Percentiles rank a stretch among this genome's conserved stretches.
Evolutionary conservation across 2,329 filamentous ascomycete species (phyloP).

Genomic region (Clonostachys solani): DNA sequence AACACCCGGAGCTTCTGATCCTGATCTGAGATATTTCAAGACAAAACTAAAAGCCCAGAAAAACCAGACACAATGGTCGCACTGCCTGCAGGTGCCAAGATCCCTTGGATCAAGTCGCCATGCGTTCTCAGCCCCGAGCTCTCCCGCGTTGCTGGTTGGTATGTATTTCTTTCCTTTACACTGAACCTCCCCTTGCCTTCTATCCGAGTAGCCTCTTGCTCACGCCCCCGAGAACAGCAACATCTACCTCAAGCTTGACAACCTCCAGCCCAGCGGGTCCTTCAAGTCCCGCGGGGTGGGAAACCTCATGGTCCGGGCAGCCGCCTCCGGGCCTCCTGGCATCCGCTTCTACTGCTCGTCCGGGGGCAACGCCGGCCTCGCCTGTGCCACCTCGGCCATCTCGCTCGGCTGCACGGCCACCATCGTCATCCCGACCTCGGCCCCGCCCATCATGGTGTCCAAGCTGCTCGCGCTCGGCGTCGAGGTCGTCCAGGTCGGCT

Average conservation of each 20-base stretch:
- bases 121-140: conserved; percentile 63
- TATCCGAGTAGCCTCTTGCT: neutral
- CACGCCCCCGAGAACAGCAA: conserved; percentile 40
- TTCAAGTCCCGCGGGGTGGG: conserved; percentile 83
- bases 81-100: conserved; percentile 25
- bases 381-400: conserved; percentile 69
- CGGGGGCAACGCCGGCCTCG: conserved; percentile 82
- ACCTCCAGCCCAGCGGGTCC: conserved; percentile 77
- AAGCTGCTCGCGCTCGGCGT: conserved; percentile 68
- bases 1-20: too few relatives aligned
- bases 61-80: conserved; percentile 29
- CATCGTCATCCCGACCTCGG: conserved; percentile 67
- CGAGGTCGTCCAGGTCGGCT: conserved; percentile 64
- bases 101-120: conserved; percentile 70
- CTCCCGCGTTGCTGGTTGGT: conserved; percentile 71
- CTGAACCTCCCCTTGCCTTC: neutral
- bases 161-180: conserved; percentile 16
- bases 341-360: conserved; percentile 76
- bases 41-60: too few relatives aligned
- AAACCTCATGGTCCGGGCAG: conserved; percentile 53
- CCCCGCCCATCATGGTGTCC: conserved; percentile 64
- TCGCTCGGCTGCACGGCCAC: conserved; percentile 63
- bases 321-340: conserved; percentile 17
- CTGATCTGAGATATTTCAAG: too few relatives aligned
- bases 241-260: conserved; percentile 82